phyloP scores from a whole-genome alignment of 73 alveolate species.

The Tetrahymena thermophila region DNA sequence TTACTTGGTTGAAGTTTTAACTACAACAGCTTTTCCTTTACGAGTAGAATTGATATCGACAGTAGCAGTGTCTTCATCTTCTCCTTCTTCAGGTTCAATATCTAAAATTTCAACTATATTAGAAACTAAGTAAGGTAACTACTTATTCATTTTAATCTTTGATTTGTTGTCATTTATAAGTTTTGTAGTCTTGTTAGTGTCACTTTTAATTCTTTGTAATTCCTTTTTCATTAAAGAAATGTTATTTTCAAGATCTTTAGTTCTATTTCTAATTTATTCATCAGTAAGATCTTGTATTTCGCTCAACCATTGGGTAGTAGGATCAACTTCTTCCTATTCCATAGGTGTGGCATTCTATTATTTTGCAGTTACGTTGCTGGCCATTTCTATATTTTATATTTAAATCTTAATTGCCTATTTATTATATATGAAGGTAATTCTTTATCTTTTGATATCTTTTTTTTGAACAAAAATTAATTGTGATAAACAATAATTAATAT shows the following conservation, averaged over 20 bases:
- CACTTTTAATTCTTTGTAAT: not conserved
- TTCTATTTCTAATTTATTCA: not conserved
- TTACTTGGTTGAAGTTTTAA: conserved; percentile 91
- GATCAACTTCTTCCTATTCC: not conserved
- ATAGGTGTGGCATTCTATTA: not conserved
- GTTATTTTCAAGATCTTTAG: not conserved
- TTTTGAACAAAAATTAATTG: not conserved
- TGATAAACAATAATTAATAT: not conserved
- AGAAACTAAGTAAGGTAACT: conserved; percentile 94
- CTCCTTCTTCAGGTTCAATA: conserved; percentile 69
- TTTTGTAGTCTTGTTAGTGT: not conserved
- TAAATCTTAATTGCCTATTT: not conserved
- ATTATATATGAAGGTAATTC: not conserved
- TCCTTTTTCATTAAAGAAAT: not conserved
- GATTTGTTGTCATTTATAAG: not conserved
- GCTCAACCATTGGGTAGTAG: not conserved
- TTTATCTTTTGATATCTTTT: not conserved
- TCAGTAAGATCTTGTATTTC: not conserved
- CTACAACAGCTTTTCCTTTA: conserved; percentile 52
- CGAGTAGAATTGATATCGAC: conserved; percentile 42
- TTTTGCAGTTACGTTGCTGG: not conserved
- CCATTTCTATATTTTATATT: not conserved
- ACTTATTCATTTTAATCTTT: not conserved
- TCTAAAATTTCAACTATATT: conserved; percentile 81
- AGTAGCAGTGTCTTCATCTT: conserved; percentile 52